phyloP scores from a whole-genome alignment of 345 rosid species.

The Lagerstroemia speciosa region DNA sequence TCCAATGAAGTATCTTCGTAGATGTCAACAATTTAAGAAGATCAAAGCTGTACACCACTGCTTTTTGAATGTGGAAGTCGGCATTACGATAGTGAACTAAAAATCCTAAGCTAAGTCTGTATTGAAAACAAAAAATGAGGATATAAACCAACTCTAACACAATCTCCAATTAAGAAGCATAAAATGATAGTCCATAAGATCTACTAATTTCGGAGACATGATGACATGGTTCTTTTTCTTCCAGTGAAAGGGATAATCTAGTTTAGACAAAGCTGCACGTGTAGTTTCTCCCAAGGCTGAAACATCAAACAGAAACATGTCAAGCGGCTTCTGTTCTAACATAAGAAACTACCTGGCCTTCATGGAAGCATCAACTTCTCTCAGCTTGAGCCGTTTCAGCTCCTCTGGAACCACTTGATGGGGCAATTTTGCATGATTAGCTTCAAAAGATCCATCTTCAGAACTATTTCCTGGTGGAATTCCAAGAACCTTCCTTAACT shows the following conservation, averaged over 20 bases:
- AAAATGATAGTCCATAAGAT: neutral
- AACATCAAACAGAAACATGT: slow-evolving; percentile 5
- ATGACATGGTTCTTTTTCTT: neutral
- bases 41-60: neutral
- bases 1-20: neutral
- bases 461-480: slow-evolving; percentile 24
- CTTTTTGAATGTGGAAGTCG: neutral
- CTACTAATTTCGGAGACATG: neutral
- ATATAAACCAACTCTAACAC: neutral
- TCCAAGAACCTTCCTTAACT: slow-evolving; percentile 38
- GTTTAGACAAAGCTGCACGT: neutral
- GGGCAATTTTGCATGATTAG: slow-evolving; percentile 32
- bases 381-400: slow-evolving; percentile 32
- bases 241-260: neutral
- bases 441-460: slow-evolving; percentile 38
- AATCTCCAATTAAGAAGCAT: neutral
- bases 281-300: neutral
- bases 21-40: neutral
- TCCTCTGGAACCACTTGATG: slow-evolving; percentile 36
- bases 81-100: neutral
- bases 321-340: neutral
- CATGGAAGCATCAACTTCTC: slow-evolving; percentile 18
- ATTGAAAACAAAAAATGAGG: neutral
- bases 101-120: neutral
- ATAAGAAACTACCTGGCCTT: slow-evolving; percentile 37